Percentiles rank a stretch among this genome's conserved stretches.
phyloP scores from a whole-genome alignment of 768 basidiomycete species.

The Melanogaster broomeanus region DNA sequence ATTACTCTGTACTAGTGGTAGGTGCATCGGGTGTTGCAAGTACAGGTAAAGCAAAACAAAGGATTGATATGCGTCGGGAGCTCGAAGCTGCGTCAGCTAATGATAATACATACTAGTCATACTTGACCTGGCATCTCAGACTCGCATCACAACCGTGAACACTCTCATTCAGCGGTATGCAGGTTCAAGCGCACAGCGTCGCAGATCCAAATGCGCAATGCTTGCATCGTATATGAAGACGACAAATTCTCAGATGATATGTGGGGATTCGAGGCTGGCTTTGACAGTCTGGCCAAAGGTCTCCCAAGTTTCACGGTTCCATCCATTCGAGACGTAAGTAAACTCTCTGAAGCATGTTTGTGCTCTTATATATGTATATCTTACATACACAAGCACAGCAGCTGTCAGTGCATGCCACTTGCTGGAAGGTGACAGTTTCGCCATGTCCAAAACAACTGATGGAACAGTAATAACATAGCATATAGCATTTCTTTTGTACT shows the following conservation, averaged over 20 bases:
- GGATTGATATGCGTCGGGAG: slow-evolving; percentile 19
- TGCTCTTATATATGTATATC: no score
- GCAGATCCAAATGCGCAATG: slow-evolving; percentile 49
- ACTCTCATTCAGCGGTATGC: slow-evolving; percentile 66
- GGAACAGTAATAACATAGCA: no score
- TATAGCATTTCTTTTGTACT: no score
- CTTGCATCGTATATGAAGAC: slow-evolving; percentile 54
- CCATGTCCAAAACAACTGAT: no score
- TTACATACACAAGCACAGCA: no score
- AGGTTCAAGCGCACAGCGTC: slow-evolving; percentile 50
- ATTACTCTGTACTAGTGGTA: no score
- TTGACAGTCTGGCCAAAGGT: slow-evolving; percentile 71
- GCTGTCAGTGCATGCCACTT: no score
- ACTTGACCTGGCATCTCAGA: not conserved
- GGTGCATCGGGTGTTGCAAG: no score
- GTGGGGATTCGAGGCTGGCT: slow-evolving; percentile 86
- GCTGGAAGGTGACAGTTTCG: no score
- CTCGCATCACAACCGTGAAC: slow-evolving; percentile 58
- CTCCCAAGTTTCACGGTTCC: slow-evolving; percentile 74
- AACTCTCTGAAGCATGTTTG: not conserved
- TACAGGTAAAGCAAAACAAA: slow-evolving; percentile 22
- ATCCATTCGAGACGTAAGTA: slow-evolving; percentile 71
- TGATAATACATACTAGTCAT: no score
- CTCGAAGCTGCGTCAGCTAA: slow-evolving; percentile 35
- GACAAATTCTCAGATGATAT: slow-evolving; percentile 64